Evolutionary conservation across 768 basidiomycete species (phyloP), one percentile per base, ranked within the genome.

Genomic region (Mycena metata): DNA sequence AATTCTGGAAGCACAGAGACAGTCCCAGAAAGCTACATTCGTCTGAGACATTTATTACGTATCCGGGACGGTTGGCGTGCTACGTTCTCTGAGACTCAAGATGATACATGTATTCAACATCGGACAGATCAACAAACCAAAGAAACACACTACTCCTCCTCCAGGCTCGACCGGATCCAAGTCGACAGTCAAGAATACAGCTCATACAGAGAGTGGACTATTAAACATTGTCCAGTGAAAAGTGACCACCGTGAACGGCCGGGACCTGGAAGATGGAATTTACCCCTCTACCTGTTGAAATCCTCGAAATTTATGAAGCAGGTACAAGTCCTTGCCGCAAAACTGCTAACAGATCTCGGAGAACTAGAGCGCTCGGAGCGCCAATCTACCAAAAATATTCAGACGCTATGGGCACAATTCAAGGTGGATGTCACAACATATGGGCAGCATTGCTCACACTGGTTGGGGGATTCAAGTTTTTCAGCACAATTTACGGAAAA

Each of bases 61-160:
- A 15, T 69, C 4, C 1, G 26, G 0, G 68, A 69, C 42, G 68
- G 68, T 13, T 69, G 69, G 69, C 41, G 69, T 19, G n/a, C 15
- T 8, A 69, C 69, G 1, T 64, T 39, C 36, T 26, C 55, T 5
- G 45, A 58, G n/a, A 50, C 30, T 11, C 41, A 36, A 21, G 42
- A 60, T 3, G 65, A 56, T 51, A 30, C 33, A n/a, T n/a, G n/a
- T n/a, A n/a, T n/a, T n/a, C n/a, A n/a, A n/a, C n/a, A n/a, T n/a
- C n/a, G n/a, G n/a, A 62, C 49, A 35, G 21, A 51, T 39, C 26
- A 2, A 2, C 9, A 2, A 13, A 41, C 47, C 12, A 26, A 45
- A 4, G 21, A 9, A 41, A 33, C 42, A 11, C 61, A 39, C 16
- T 15, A 11, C 6, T 51, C 61, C 5, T 41, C 24, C 50, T 50